Conservation (phyloP, 2,329 filamentous ascomycete genomes). For the Colletotrichum liaoningense region DNA sequence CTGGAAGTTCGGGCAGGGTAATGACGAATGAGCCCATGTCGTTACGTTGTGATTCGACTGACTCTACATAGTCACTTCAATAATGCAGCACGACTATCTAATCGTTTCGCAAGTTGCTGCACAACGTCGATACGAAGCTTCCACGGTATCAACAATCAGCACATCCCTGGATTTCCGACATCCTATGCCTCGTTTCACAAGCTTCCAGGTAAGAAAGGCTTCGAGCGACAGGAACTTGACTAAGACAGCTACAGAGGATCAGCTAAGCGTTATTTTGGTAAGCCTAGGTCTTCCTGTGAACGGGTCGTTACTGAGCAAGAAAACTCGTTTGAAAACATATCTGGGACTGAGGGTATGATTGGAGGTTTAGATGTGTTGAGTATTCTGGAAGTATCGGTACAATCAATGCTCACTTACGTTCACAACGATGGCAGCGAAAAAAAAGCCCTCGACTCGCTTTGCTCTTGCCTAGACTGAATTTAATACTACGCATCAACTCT, state of each 20-base stretch:
- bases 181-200: not conserved
- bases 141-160: not conserved
- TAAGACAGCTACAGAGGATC: not conserved
- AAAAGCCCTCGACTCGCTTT: too few relatives aligned
- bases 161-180: not conserved
- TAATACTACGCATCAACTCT: too few relatives aligned
- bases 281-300: not conserved
- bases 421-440: too few relatives aligned
- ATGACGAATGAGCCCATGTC: too few relatives aligned
- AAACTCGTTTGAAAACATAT: not conserved
- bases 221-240: not conserved
- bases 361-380: too few relatives aligned
- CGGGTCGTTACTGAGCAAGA: not conserved
- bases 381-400: too few relatives aligned
- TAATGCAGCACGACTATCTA: not conserved
- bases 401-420: too few relatives aligned
- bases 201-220: not conserved
- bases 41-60: not conserved
- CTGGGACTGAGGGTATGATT: not conserved
- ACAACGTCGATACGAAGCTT: not conserved
- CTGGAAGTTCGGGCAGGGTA: not conserved
- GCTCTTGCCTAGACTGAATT: too few relatives aligned
- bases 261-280: not conserved
- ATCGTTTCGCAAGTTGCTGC: not conserved
- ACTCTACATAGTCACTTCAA: not conserved